Evolutionary conservation across 2,329 filamentous ascomycete genomes (phyloP).

Genomic region (Epichloe coenophiala): DNA sequence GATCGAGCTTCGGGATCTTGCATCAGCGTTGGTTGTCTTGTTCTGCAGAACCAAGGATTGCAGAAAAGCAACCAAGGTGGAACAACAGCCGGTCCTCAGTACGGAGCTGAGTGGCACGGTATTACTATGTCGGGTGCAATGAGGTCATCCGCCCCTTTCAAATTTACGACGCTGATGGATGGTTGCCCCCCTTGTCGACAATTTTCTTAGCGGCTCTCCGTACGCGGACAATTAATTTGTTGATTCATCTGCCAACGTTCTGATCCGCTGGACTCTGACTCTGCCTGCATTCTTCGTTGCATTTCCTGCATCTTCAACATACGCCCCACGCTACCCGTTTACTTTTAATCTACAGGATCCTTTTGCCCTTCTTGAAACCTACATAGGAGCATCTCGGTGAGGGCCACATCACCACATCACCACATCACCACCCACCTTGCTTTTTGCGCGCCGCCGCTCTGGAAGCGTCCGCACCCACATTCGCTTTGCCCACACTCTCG

Average conservation of each 20-base stretch:
- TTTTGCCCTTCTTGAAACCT: not conserved
- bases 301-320: not conserved
- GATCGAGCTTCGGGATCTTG: too few species aligned
- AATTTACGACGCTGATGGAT: not conserved
- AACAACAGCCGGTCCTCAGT: not conserved
- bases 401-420: not conserved
- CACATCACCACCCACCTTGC: not conserved
- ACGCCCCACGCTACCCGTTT: not conserved
- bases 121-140: not conserved
- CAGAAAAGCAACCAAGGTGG: too few species aligned
- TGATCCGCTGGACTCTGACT: not conserved
- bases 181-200: not conserved
- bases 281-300: not conserved
- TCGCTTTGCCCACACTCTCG: not conserved
- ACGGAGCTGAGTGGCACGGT: too few species aligned
- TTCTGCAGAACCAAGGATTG: too few species aligned
- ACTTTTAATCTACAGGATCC: not conserved
- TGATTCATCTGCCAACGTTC: not conserved
- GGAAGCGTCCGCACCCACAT: constrained; percentile 2
- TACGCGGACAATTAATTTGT: not conserved
- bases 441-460: constrained; percentile 4
- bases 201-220: not conserved
- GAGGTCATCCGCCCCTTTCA: constrained; percentile 2
- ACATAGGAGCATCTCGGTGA: not conserved
- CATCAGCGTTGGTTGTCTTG: not conserved